These are phyloP conservation scores for Vigna hirtella DNA, from an alignment of 306 rosid genomes.

Conservation along the genomic window DNA sequence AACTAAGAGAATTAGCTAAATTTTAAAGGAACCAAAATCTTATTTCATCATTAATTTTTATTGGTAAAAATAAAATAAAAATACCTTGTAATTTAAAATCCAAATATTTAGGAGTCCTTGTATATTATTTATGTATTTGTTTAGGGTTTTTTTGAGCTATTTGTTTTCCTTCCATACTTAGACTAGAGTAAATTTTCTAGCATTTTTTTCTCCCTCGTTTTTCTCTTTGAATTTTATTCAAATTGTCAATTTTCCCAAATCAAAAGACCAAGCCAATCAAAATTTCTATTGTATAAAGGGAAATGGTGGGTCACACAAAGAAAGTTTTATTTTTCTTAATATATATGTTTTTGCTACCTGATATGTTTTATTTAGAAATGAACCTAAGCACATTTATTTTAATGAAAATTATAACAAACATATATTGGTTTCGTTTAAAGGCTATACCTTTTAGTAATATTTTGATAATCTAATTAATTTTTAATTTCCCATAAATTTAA, in stretches of 20 bases:
- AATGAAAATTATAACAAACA: too few species aligned
- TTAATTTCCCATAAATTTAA: too few species aligned
- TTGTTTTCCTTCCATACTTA: neutral
- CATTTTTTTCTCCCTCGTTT: neutral
- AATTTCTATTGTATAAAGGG: neutral
- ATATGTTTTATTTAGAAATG: too few species aligned
- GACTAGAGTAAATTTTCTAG: neutral
- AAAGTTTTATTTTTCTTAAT: too few species aligned
- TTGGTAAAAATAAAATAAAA: neutral
- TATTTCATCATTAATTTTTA: neutral
- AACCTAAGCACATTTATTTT: too few species aligned
- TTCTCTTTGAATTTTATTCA: neutral
- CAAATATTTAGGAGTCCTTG: neutral
- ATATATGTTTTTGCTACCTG: too few species aligned
- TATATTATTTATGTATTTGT: neutral
- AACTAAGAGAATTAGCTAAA: too few species aligned
- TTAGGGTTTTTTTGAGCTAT: neutral
- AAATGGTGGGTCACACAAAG: neutral
- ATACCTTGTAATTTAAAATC: too few species aligned
- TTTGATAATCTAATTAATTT: too few species aligned
- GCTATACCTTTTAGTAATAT: too few species aligned
- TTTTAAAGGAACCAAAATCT: too few species aligned
- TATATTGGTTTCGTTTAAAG: too few species aligned
- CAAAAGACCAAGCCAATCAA: neutral
- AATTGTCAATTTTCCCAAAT: neutral